Conservation (phyloP, 768 basidiomycete genomes). For the Mycena filopes region DNA sequence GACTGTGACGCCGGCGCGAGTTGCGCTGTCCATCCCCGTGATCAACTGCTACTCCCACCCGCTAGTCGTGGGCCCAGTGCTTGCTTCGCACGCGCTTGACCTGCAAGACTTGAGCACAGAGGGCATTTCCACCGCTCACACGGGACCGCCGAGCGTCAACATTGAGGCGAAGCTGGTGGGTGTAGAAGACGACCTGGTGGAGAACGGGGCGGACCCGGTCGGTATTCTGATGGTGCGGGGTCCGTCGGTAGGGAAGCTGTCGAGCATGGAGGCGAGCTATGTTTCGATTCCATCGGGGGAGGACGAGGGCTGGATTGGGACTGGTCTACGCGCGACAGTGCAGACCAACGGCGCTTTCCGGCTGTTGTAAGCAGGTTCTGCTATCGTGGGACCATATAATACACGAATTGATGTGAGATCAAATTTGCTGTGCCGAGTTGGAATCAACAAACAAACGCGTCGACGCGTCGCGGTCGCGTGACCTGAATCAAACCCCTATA, state of each 20-base stretch:
- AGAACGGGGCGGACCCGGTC: conserved; percentile 77
- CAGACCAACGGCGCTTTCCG: conserved; percentile 77
- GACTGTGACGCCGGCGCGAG: conserved; percentile 69
- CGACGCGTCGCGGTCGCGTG: background rate
- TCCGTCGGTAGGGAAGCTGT: conserved; percentile 52
- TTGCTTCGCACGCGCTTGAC: conserved; percentile 88
- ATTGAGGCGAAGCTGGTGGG: conserved; percentile 84
- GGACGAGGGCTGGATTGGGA: conserved; percentile 59
- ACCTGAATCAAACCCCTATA: conserved; percentile 1
- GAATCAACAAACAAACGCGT: background rate
- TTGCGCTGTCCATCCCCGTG: conserved; percentile 82
- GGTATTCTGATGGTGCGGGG: conserved; percentile 27
- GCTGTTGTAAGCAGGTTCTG: conserved; percentile 35
- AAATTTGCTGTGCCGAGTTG: too few species aligned
- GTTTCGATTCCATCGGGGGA: conserved; percentile 47
- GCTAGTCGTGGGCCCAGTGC: conserved; percentile 77
- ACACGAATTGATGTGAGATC: too few species aligned
- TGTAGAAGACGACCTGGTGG: conserved; percentile 72
- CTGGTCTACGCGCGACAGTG: conserved; percentile 57
- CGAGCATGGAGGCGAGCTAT: conserved; percentile 52
- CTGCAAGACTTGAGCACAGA: conserved; percentile 70
- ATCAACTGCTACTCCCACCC: conserved; percentile 72
- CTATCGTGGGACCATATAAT: too few species aligned
- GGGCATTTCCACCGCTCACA: conserved; percentile 52
- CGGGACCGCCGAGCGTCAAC: conserved; percentile 87